Conservation (phyloP, 148 eudicot species). For the Persicaria tinctoria region DNA sequence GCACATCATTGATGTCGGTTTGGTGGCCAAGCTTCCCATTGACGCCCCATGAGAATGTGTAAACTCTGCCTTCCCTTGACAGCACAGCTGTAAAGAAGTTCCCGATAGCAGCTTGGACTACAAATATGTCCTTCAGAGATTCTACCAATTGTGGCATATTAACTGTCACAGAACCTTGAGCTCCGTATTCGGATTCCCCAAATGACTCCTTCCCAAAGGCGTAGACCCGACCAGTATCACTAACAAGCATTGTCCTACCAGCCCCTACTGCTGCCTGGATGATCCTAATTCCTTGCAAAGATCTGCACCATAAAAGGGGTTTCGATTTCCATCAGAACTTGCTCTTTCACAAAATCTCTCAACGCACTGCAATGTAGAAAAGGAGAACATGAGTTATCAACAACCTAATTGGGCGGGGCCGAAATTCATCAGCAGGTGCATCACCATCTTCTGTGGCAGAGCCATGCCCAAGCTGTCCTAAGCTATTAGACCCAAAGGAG, state of each 20-base stretch:
- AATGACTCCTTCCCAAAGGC: constrained; percentile 88
- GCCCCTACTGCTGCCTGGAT: constrained; percentile 93
- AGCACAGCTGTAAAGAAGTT: constrained; percentile 90
- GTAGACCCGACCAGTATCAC: constrained; percentile 70
- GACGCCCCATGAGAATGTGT: constrained; percentile 93
- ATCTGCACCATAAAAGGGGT: constrained; percentile 43
- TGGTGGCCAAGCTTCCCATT: constrained; percentile 76
- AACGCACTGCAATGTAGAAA: background rate
- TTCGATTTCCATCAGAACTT: background rate
- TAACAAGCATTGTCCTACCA: constrained; percentile 80
- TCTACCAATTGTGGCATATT: constrained; percentile 69
- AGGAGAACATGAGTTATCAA: background rate
- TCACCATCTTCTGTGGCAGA: constrained; percentile 37
- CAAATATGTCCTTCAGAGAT: constrained; percentile 79
- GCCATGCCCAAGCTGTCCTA: constrained; percentile 94
- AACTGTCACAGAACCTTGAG: constrained; percentile 48
- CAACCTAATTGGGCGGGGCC: constrained; percentile 83
- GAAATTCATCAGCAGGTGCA: constrained; percentile 50
- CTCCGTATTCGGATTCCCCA: constrained; percentile 79
- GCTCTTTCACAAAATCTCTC: background rate
- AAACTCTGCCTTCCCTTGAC: constrained; percentile 88
- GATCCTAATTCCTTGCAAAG: constrained; percentile 78
- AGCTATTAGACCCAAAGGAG: constrained; percentile 84
- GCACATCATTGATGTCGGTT: constrained; percentile 60
- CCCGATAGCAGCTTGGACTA: constrained; percentile 94